Evolutionary conservation across 2,329 filamentous ascomycete genomes (phyloP).

Genomic region (Beauveria pseudobassiana): DNA sequence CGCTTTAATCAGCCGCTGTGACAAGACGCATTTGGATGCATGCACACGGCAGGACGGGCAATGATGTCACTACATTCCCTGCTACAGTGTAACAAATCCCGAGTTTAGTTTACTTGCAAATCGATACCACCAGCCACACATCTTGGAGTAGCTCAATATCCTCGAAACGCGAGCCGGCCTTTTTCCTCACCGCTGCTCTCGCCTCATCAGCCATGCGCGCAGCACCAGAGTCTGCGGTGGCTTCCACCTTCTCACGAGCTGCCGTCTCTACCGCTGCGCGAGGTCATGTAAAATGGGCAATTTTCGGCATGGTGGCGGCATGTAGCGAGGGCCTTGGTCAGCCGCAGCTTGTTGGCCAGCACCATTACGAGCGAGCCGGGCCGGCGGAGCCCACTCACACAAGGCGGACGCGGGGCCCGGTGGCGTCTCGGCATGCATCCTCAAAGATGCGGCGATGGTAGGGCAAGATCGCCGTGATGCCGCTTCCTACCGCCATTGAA

Average conservation of each 20-base stretch:
- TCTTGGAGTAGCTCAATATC: slow-evolving; percentile 24
- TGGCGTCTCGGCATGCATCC: slow-evolving; percentile 5
- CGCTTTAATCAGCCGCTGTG: neutral
- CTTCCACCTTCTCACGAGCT: slow-evolving; percentile 20
- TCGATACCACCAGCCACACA: slow-evolving; percentile 23
- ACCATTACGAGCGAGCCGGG: slow-evolving; percentile 21
- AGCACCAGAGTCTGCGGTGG: slow-evolving; percentile 18
- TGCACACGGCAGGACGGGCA: neutral
- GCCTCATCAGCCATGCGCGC: slow-evolving; percentile 29
- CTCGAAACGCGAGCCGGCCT: slow-evolving; percentile 15
- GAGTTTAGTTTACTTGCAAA: no score
- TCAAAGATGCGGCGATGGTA: slow-evolving; percentile 22
- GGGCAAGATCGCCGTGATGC: slow-evolving; percentile 27
- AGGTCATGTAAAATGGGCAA: slow-evolving; percentile 8
- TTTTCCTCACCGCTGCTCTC: slow-evolving; percentile 22
- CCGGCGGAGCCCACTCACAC: slow-evolving; percentile 26
- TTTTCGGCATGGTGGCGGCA: slow-evolving; percentile 15
- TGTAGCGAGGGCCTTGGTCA: slow-evolving; percentile 15
- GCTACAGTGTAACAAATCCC: neutral
- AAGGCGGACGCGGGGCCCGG: slow-evolving; percentile 19
- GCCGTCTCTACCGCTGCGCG: slow-evolving; percentile 5
- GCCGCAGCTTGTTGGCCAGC: slow-evolving; percentile 19
- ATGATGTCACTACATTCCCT: neutral
- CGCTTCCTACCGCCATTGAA: slow-evolving; percentile 30
- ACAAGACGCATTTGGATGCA: neutral